A percentile compares a stretch with the other conserved stretches of the same genome.
Evolutionary conservation across 306 rosid species (phyloP).

Genomic region (Luffa aegyptiaca): DNA sequence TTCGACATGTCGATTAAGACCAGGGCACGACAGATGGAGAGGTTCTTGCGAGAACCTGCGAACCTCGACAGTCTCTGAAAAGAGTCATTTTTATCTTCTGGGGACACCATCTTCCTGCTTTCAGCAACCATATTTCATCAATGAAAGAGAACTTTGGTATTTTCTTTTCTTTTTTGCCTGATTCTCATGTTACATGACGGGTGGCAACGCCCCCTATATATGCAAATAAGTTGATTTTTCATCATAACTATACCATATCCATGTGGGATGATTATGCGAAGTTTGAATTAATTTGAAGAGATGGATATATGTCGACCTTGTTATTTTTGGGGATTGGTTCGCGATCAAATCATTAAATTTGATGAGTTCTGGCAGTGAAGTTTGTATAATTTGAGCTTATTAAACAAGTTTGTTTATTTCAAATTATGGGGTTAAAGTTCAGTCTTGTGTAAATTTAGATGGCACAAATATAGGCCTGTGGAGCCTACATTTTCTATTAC

Average conservation of each 20-base stretch:
- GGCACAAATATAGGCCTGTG: background rate
- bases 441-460: background rate
- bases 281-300: background rate
- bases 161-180: background rate
- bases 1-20: constrained; percentile 90
- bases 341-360: background rate
- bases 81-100: constrained; percentile 9
- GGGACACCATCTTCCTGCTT: background rate
- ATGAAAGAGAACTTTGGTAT: background rate
- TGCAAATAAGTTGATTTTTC: constrained; percentile 5
- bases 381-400: background rate
- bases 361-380: background rate
- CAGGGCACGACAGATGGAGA: constrained; percentile 85
- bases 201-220: background rate
- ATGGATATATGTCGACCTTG: background rate
- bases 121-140: background rate
- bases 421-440: background rate
- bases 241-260: background rate
- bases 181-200: background rate
- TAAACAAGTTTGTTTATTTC: background rate
- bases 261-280: background rate
- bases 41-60: constrained; percentile 68
- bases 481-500: too few relatives aligned
- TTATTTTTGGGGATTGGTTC: background rate
- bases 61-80: constrained; percentile 35